phyloP scores from a whole-genome alignment of 371 early-diverging fungal genomes.

The Apophysomyces elegans region DNA sequence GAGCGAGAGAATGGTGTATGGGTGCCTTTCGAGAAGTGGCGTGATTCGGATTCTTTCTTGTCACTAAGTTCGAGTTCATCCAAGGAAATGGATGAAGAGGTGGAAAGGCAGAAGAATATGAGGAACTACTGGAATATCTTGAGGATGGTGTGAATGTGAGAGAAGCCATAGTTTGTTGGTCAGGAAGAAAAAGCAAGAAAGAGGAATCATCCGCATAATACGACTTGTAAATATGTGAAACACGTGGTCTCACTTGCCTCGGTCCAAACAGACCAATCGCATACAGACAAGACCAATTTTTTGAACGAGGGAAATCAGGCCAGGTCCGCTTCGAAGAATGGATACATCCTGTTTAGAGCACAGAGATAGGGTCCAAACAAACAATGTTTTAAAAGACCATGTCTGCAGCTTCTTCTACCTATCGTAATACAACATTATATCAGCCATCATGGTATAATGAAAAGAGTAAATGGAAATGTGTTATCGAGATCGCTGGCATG shows the following conservation, averaged over 20 bases:
- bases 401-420: too few species aligned
- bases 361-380: too few species aligned
- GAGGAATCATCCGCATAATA: background rate
- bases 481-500: too few species aligned
- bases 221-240: slow-evolving; percentile 1
- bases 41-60: slow-evolving; percentile 15
- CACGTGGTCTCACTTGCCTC: slow-evolving; percentile 1
- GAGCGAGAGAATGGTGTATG: slow-evolving; percentile 20
- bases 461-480: too few species aligned
- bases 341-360: too few species aligned
- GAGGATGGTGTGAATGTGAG: background rate
- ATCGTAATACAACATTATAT: too few species aligned
- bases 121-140: background rate
- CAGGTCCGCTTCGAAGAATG: too few species aligned
- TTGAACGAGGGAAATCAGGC: too few species aligned
- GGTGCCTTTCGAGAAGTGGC: slow-evolving; percentile 5
- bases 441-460: too few species aligned
- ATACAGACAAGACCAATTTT: too few species aligned
- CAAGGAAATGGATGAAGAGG: slow-evolving; percentile 30
- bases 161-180: background rate
- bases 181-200: background rate
- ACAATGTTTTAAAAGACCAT: too few species aligned
- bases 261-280: too few species aligned
- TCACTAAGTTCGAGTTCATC: slow-evolving; percentile 10
- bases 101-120: slow-evolving; percentile 32